Percentiles rank a stretch among this genome's conserved stretches.
Conservation (phyloP, 352 stramenopile species). For the Achlya hypogyna region DNA sequence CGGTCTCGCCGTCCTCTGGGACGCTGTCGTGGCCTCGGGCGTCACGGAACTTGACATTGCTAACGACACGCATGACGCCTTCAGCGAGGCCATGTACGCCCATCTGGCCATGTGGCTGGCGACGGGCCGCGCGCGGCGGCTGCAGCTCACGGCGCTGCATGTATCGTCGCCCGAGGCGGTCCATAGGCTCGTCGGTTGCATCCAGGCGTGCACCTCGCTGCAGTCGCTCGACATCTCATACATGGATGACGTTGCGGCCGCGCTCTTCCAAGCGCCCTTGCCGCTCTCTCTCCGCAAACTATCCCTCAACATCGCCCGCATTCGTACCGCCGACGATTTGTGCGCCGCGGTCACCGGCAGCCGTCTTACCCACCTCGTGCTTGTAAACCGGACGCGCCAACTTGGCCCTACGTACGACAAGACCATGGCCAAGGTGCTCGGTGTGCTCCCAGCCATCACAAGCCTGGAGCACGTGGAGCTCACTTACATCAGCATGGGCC, state of each 20-base stretch:
- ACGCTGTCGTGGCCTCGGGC: background rate
- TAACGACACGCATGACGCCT: background rate
- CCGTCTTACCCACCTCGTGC: background rate
- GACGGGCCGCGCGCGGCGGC: background rate
- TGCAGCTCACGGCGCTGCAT: background rate
- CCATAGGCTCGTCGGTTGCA: background rate
- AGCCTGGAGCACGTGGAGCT: background rate
- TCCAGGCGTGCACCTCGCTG: background rate
- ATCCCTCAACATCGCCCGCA: background rate
- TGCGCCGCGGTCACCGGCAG: background rate
- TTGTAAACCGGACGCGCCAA: slow-evolving; percentile 1
- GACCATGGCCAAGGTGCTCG: background rate
- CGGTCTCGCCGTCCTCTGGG: background rate
- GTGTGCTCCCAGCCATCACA: background rate
- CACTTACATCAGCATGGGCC: background rate
- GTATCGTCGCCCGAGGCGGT: background rate
- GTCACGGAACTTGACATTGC: background rate
- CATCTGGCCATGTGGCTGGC: background rate
- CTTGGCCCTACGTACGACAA: background rate
- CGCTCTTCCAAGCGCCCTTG: background rate
- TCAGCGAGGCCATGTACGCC: background rate
- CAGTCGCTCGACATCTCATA: background rate
- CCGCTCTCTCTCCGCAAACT: background rate
- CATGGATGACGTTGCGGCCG: background rate
- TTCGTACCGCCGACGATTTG: background rate